Base-by-base conservation (phyloP, 2,329 filamentous ascomycete genomes). In the Venturia oleaginea region DNA sequence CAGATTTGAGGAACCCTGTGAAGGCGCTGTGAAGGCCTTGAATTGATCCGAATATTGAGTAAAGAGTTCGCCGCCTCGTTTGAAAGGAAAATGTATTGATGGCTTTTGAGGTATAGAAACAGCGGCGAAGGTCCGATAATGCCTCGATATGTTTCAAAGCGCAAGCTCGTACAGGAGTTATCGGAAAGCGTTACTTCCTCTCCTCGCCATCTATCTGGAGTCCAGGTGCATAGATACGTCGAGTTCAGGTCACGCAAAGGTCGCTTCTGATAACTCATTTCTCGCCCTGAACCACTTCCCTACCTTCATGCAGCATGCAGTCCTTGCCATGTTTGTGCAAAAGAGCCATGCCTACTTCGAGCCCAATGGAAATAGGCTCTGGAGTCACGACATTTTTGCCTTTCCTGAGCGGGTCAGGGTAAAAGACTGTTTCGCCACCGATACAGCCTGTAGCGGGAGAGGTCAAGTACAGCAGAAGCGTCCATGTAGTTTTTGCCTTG, bases 231-330 rank as follows among this genome's bases (percentile, higher is more conserved):
- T n/a, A n/a, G n/a, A n/a, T n/a, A 17, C 38, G 13, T 4, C 11
- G 38, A 15, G 17, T 34, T 57, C 82, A 78, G 68, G 75, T 80
- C 17, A 92, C 81, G 71, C 88, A 91, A 51, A 96, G 76, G 78
- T 96, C 92, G 67, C 89, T 95, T 68, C 92, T 81, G 66, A 96
- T 83, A 66, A 96, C 87, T 92, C 92, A 96, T 76, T 96, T 96
- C 77, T 96, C 91, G 11, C 92, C 92, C 51, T 83, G 81, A 1
- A 78, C 82, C 0, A 96, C 92, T 72, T 95, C 87, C 65, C 84
- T 83, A 0, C 92, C 92, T 75, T 96, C 92, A 75, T 96, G 92
- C 71, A 97, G 77, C 78, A 97, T 84, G 76, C 93, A 97, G 67
- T 93, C 89, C 68, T 91, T 84, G 0, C 93, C 92, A 76, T 97